Evolutionary conservation across 2,329 filamentous ascomycete genomes (phyloP), one percentile per base, ranked within the genome.

Genomic region (Fusarium chuoi): DNA sequence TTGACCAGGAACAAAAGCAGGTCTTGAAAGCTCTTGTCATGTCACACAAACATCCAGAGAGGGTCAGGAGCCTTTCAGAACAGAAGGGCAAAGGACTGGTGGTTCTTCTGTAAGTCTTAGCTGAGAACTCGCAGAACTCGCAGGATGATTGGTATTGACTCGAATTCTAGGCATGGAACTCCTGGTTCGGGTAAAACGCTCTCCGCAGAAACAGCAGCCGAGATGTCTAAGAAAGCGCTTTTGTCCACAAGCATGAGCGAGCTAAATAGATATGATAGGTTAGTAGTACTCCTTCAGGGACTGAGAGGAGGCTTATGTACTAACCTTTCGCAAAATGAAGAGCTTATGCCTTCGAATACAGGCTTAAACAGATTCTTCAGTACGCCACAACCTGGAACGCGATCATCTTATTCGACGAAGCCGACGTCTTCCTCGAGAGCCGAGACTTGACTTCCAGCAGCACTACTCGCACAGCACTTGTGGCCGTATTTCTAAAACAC

Each of bases 101-200:
- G 15, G 26, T 55, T 7, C 36, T 41, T 42, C 12, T 55, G 52
- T 55, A 28, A 30, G 52, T 30, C 2, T 7, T 7, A 7, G 4
- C 4, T 5, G 20, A n/a, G 0, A 0, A 4, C 2, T 18, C 1
- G 3, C 1, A n/a, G 0, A 0, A 4, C 2, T 18, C 1, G 3
- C 1, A 17, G 2, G 7, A 10, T 18, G 0, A 3, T 7, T 30
- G 3, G 9, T 1, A 17, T 5, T 55, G 15, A 41, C 20, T 7
- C 14, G 2, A 10, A 1, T 4, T 14, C 5, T 1, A 55, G 52
- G 20, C 52, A 55, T 30, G 52, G 26, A 10, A 41, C 52, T 18
- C 52, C 52, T 14, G 52, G 36, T 7, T 41, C 52, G 0, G 52
- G 36, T 14, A 42, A 55, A 2, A 55, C 52, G 4, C 35, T 42